Evolutionary conservation across 2,329 filamentous ascomycete species (phyloP), one percentile per base, ranked within the genome.

Genomic region (Pseudogymnoascus sp.): DNA sequence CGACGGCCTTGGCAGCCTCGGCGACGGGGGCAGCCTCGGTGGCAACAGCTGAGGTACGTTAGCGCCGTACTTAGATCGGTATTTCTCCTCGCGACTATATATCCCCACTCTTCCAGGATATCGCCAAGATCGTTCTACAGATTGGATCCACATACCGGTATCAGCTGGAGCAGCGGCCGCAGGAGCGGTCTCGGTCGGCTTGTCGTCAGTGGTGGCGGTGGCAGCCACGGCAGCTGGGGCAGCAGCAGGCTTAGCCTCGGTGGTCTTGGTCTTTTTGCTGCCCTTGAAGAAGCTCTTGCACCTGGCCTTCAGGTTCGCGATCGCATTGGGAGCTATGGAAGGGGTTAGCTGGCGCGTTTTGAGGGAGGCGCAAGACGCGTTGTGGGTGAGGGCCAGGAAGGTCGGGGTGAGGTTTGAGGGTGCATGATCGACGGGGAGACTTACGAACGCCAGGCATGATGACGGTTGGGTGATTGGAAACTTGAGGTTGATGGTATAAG

Each of bases 361-460:
- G 8, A 4, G 59, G 3, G 24, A 37, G 33, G 37, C 12, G 33
- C 19, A 24, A 19, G 33, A 7, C 33, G 59, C 37, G 19, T 37
- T 16, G 31, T 24, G 31, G 8, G 24, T 31, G 26, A 62, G 19
- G 7, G 26, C n/a, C n/a, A 5, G 19, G 35, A 41, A 62, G 22
- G 61, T 50, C 38, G 56, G 24, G 61, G 41, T 43, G 22, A 59
- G 31, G 26, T 63, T 46, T 16, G 33, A 19, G 6, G 63, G 63
- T 37, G 61, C 43, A 53, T 35, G 53, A 59, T 38, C 35, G 41
- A 60, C 24, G 38, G 38, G 41, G 31, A n/a, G 22, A 71, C 70
- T 70, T 68, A 72, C 70, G 70, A 62, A 72, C 65, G 62, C 69
- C 70, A 62, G 69, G 69, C 69, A 72, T 72, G 62, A 66, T 70